Evolutionary conservation across 306 rosid species (phyloP), one percentile per base, ranked within the genome.

Genomic region (Rubus parviflorus): DNA sequence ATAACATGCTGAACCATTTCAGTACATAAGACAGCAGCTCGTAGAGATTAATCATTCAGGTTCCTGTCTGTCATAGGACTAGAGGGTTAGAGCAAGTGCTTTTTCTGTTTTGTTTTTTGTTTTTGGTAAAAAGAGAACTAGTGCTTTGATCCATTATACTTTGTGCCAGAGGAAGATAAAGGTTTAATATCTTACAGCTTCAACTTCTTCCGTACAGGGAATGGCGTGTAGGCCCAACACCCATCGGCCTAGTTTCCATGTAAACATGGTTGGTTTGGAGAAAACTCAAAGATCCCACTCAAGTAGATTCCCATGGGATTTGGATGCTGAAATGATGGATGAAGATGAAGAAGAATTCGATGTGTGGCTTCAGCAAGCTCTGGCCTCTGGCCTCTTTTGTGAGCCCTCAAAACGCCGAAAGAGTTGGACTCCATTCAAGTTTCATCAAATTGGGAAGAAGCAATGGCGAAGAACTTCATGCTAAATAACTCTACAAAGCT

Each of bases 161-260:
- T 23, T 19, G 23, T 8, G 14, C 23, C 11, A 66, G 46, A 52
- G 19, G 47, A 4, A 20, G 23, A 47, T 45, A 3, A 12, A 30
- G 57, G 69, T 10, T 41, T 41, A 10, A 12, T 47, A 38, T 73
- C 72, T 79, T 51, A 77, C 77, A 23, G 67, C 52, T 73, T 77
- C 20, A 51, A 46, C 63, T 43, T 67, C 38, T 74, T 75, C 72
- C 75, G 14, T 79, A 75, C 87, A 96, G 99, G 98, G 96, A 88
- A 96, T 96, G 99, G 94, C 98, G 35, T 93, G 99, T 81, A 91
- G 99, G 75, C 98, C 98, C 8, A 96, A 96, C 79, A 96, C 97
- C 17, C 99, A 96, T 73, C 83, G 98, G 25, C 98, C 99, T 0
- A 96, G 97, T 86, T 96, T 96, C 84, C 98, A 89, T 41, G 98